Conservation (phyloP, 129 eudicot species). For the Pulicaria dysenterica region DNA sequence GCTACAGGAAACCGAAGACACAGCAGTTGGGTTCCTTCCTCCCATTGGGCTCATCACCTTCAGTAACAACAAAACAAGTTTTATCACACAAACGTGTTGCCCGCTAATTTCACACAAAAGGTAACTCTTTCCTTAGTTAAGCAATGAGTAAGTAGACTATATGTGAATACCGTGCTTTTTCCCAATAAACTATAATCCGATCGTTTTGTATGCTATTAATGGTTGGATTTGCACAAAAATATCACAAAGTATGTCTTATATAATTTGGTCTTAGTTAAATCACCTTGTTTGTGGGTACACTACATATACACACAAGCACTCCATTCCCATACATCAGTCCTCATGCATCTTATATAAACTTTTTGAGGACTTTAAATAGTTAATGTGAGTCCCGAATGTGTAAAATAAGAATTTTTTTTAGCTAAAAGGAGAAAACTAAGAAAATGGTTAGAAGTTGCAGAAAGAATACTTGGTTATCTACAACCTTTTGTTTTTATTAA, state of each 20-base stretch:
- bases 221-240: conserved; percentile 22
- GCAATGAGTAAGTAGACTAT: conserved; percentile 13
- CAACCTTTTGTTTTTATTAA: too few species aligned
- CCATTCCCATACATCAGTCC: too few species aligned
- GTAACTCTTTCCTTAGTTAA: conserved; percentile 21
- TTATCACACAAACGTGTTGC: conserved; percentile 29
- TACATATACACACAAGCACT: too few species aligned
- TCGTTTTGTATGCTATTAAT: neutral
- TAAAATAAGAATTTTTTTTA: too few species aligned
- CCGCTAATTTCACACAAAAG: conserved; percentile 27
- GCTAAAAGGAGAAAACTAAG: too few species aligned
- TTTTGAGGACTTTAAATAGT: too few species aligned
- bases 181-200: conserved; percentile 7
- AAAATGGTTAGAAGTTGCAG: too few species aligned
- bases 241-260: neutral
- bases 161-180: conserved; percentile 7
- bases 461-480: too few species aligned
- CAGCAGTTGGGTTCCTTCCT: conserved; percentile 33
- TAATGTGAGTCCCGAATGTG: too few species aligned
- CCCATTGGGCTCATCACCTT: conserved; percentile 69
- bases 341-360: too few species aligned
- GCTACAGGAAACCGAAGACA: conserved; percentile 28
- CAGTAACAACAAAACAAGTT: conserved; percentile 39
- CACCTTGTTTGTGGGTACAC: too few species aligned
- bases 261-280: too few species aligned